Percentiles rank a stretch among this genome's conserved stretches.
Conservation (phyloP, 768 basidiomycete genomes). For the Phanerodontia chrysosporium region DNA sequence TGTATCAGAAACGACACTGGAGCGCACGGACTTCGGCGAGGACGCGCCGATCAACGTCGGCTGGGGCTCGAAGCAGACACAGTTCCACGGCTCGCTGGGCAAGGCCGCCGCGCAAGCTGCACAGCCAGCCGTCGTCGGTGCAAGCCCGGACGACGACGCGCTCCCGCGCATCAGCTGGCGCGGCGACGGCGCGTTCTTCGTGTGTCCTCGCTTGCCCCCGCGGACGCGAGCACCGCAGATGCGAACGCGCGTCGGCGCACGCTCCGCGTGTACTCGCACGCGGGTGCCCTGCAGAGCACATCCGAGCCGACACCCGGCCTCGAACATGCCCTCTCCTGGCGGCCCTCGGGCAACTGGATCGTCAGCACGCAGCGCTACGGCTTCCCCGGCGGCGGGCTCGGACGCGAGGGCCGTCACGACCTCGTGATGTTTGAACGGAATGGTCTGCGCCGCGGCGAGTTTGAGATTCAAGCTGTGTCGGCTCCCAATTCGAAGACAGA, state of each 20-base stretch:
- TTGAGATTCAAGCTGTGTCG: slow-evolving; percentile 49
- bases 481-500: slow-evolving; percentile 14
- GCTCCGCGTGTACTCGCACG: slow-evolving; percentile 72
- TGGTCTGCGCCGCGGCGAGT: slow-evolving; percentile 89
- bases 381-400: slow-evolving; percentile 63
- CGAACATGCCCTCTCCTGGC: slow-evolving; percentile 78
- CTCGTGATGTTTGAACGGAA: slow-evolving; percentile 95
- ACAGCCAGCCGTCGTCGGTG: slow-evolving; percentile 36
- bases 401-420: slow-evolving; percentile 69
- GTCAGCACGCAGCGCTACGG: slow-evolving; percentile 81
- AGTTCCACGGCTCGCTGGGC: slow-evolving; percentile 94
- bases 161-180: slow-evolving; percentile 85
- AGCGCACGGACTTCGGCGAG: slow-evolving; percentile 80
- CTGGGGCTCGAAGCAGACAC: slow-evolving; percentile 96
- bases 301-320: slow-evolving; percentile 81
- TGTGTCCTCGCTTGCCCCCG: slow-evolving; percentile 67
- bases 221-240: slow-evolving; percentile 2
- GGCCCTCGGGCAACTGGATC: slow-evolving; percentile 85
- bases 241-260: slow-evolving; percentile 45
- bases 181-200: slow-evolving; percentile 88
- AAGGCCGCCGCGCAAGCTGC: slow-evolving; percentile 66
- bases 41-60: slow-evolving; percentile 93
- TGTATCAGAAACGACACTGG: slow-evolving; percentile 73
- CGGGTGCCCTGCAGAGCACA: slow-evolving; percentile 74
- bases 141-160: slow-evolving; percentile 68